These are phyloP conservation scores for Fusarium pseudocircinatum DNA, from an alignment of 2,329 filamentous ascomycete genomes.

Conservation along the genomic window DNA sequence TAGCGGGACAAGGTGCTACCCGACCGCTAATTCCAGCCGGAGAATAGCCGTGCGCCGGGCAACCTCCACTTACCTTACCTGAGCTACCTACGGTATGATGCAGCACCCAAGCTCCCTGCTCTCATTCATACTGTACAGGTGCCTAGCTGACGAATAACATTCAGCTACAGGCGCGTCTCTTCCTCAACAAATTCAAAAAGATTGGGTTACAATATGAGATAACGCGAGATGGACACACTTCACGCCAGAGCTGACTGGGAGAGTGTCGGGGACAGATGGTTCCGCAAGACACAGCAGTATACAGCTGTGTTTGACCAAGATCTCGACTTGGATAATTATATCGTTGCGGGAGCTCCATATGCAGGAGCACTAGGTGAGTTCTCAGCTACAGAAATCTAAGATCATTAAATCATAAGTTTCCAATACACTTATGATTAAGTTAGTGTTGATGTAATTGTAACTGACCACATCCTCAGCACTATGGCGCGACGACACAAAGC, in stretches of 20 bases:
- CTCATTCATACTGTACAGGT: constrained; percentile 19
- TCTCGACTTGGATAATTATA: constrained; percentile 93
- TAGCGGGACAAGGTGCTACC: constrained; percentile 22
- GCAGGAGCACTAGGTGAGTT: constrained; percentile 88
- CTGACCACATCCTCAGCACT: constrained; percentile 67
- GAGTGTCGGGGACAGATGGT: constrained; percentile 90
- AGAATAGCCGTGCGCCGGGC: constrained; percentile 43
- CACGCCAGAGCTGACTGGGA: constrained; percentile 91
- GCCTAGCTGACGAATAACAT: constrained; percentile 15
- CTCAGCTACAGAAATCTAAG: neutral
- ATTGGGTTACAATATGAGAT: constrained; percentile 45
- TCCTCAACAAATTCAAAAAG: neutral
- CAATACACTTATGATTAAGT: constrained; percentile 11
- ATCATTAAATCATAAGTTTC: neutral
- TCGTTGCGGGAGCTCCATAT: constrained; percentile 90
- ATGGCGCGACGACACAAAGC: constrained; percentile 87
- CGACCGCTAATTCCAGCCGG: constrained; percentile 43
- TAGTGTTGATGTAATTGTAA: neutral
- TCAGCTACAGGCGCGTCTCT: constrained; percentile 4
- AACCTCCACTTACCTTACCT: constrained; percentile 21
- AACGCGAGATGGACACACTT: constrained; percentile 62
- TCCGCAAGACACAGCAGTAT: constrained; percentile 94
- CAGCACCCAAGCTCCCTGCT: constrained; percentile 19
- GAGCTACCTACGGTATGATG: constrained; percentile 20
- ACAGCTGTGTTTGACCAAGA: constrained; percentile 92